Evolutionary conservation across 2,329 filamentous ascomycete genomes (phyloP), one percentile per base, ranked within the genome.

Genomic region (Aspergillus sergii): DNA sequence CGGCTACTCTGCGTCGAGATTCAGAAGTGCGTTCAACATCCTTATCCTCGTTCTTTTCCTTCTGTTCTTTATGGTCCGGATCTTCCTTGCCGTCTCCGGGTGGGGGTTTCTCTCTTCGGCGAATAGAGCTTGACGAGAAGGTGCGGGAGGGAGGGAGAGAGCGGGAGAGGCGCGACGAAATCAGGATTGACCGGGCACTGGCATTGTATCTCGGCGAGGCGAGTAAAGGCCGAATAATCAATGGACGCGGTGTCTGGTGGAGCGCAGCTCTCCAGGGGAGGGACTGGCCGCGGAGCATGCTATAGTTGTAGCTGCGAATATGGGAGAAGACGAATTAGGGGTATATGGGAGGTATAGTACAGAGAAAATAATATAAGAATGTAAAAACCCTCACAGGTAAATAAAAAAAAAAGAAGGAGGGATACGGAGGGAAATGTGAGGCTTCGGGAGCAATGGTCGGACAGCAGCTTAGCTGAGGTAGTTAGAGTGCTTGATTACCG

Each of bases 221-320:
- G 51, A 76, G 65, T 55, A 75, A 69, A 58, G 76, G 73, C 56
- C 76, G 72, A 57, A 73, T 74, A 57, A 73, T 64, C 59, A 78
- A 66, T 64, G 77, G 76, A 60, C 79, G 80, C 71, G 80, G 79
- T 64, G 82, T 80, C 70, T 81, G 80, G 68, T 82, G 83, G 73
- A 87, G 81, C 71, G 86, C 86, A 77, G 82, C 80, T 81, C 88
- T 85, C 88, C 88, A 90, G 79, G 87, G 85, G 73, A 89, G 78
- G 69, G 84, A 85, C 78, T 87, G 86, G 73, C 86, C 84, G 81
- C 87, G 86, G 76, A 88, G 82, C 88, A 90, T 90, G 77, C 79
- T 84, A 73, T 64, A 68, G 60, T 72, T 8, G 65, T 68, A 36
- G 61, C 58, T 62, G 59, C n/a, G 56, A 51, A 50, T 45, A 57